These are phyloP conservation scores for Cicer cuneatum DNA, from an alignment of 306 rosid species.

Conservation along the genomic window DNA sequence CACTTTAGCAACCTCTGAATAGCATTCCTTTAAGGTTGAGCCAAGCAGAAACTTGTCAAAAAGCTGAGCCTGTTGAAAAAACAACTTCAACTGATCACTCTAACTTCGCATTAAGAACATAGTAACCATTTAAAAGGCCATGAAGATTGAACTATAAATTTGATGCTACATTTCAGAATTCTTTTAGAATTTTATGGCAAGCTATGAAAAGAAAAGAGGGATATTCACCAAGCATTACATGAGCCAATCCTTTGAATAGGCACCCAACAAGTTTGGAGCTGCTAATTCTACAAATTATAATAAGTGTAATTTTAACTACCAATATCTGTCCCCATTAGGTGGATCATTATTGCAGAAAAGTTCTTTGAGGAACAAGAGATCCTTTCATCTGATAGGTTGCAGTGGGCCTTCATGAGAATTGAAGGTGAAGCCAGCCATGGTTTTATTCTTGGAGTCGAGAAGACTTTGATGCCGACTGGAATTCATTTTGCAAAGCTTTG, in stretches of 20 bases:
- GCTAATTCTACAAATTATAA: neutral
- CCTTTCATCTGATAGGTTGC: neutral
- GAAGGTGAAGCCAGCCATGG: neutral
- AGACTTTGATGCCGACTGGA: neutral
- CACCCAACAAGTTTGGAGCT: neutral
- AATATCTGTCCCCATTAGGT: neutral
- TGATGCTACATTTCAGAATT: neutral
- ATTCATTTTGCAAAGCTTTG: neutral
- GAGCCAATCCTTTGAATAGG: neutral
- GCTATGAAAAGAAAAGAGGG: neutral
- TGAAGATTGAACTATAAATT: constrained; percentile 31
- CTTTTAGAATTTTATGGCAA: neutral
- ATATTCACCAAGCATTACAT: constrained; percentile 22
- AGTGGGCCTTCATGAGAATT: constrained; percentile 5
- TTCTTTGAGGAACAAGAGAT: neutral
- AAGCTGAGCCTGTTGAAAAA: constrained; percentile 81
- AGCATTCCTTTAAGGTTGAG: constrained; percentile 87
- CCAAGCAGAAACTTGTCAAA: constrained; percentile 94
- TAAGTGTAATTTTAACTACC: neutral
- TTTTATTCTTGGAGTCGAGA: neutral
- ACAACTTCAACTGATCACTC: constrained; percentile 24
- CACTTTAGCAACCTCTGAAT: constrained; percentile 86
- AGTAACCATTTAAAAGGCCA: constrained; percentile 38
- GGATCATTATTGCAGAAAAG: neutral
- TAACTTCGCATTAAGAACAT: constrained; percentile 23